Conservation (phyloP, 345 rosid genomes). For the Acer saccharum region DNA sequence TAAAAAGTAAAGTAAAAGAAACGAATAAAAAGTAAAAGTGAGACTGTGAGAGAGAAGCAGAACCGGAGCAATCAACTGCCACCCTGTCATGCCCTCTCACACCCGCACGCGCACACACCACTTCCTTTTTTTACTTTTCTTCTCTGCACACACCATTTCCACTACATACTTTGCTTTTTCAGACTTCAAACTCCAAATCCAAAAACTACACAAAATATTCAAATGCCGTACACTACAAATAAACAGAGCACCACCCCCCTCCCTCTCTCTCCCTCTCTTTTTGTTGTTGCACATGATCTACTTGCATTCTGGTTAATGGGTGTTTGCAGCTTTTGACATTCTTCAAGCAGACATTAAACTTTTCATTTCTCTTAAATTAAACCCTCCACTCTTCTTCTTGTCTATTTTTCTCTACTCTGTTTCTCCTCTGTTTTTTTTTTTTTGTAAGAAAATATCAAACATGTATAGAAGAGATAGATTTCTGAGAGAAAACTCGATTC, state of each 20-base stretch:
- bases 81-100: slow-evolving; percentile 3
- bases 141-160: slow-evolving; percentile 2
- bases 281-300: slow-evolving; percentile 34
- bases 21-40: neutral
- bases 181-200: neutral
- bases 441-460: neutral
- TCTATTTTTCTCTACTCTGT: slow-evolving; percentile 12
- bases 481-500: slow-evolving; percentile 22
- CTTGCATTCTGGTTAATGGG: slow-evolving; percentile 27
- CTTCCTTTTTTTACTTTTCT: slow-evolving; percentile 14
- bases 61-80: neutral
- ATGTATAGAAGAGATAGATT: slow-evolving; percentile 48
- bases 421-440: slow-evolving; percentile 2
- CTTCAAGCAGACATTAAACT: slow-evolving; percentile 53
- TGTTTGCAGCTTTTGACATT: slow-evolving; percentile 68
- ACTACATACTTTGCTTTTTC: neutral
- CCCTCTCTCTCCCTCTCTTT: neutral
- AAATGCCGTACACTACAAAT: neutral
- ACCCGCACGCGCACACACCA: slow-evolving; percentile 46
- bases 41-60: no score
- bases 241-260: neutral
- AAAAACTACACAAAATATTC: neutral
- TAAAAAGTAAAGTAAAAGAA: neutral
- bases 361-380: slow-evolving; percentile 22
- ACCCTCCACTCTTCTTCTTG: slow-evolving; percentile 15